phyloP scores from a whole-genome alignment of 768 basidiomycete species.

The Amylocystis lapponica region DNA sequence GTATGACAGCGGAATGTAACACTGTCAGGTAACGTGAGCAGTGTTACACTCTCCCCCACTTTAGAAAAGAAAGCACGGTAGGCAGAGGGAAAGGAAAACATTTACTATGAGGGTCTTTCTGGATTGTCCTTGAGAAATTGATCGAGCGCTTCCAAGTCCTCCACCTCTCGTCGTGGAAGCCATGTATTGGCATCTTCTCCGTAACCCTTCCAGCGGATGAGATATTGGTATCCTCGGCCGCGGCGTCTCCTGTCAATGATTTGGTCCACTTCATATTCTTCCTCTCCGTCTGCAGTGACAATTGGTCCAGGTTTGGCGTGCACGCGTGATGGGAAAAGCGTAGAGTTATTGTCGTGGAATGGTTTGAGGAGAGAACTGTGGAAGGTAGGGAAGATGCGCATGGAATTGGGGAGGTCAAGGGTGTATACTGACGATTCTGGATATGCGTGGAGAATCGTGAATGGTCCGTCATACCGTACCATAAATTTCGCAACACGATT shows the following conservation, averaged over 20 bases:
- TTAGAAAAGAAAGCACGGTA: too few species aligned
- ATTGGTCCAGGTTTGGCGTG: constrained; percentile 20
- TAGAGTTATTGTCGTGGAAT: constrained; percentile 30
- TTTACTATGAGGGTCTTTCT: too few species aligned
- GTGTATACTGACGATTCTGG: constrained; percentile 16
- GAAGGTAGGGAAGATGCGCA: constrained; percentile 26
- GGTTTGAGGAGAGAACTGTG: constrained; percentile 27
- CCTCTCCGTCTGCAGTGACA: constrained; percentile 18
- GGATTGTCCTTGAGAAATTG: too few species aligned
- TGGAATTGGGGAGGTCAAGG: constrained; percentile 15
- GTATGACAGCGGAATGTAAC: too few species aligned
- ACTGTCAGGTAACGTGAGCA: too few species aligned
- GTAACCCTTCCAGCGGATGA: constrained; percentile 28
- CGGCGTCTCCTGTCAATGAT: constrained; percentile 22
- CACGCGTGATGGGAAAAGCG: constrained; percentile 30
- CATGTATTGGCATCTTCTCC: constrained; percentile 24
- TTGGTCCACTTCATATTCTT: constrained; percentile 23
- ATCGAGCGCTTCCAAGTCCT: too few species aligned
- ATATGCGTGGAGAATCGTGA: constrained; percentile 11
- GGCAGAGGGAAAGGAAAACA: too few species aligned
- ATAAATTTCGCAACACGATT: constrained; percentile 37
- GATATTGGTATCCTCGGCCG: constrained; percentile 26
- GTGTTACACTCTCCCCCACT: too few species aligned
- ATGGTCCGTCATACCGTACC: constrained; percentile 27
- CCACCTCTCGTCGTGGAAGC: too few species aligned